A percentile compares a stretch with the other conserved stretches of the same genome.
phyloP scores from a whole-genome alignment of 2,329 filamentous ascomycete species.

The Amphichorda felina region DNA sequence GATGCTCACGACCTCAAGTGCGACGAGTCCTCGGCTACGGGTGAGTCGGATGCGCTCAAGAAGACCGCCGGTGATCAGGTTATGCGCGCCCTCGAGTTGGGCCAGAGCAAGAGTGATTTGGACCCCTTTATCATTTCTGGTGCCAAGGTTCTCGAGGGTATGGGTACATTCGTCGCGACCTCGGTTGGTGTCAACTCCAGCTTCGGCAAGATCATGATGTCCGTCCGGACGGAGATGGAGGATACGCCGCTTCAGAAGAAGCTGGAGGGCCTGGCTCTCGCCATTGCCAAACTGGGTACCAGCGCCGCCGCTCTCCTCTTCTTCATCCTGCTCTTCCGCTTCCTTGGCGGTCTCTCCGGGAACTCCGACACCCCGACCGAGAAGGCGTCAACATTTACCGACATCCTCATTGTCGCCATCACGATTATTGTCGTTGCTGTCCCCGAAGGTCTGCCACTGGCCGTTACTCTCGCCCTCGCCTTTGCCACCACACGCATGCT shows the following conservation, averaged over 20 bases:
- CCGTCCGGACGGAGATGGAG: constrained; percentile 36
- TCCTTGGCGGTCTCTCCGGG: constrained; percentile 48
- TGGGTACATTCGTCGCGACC: constrained; percentile 41
- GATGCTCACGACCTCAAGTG: constrained; percentile 42
- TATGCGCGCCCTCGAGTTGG: constrained; percentile 38
- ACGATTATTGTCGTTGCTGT: constrained; percentile 58
- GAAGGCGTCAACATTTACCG: constrained; percentile 47
- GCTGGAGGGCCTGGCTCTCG: constrained; percentile 23
- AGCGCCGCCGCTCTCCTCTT: constrained; percentile 64
- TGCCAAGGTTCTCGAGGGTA: constrained; percentile 42
- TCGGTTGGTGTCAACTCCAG: constrained; percentile 43
- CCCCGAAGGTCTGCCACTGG: constrained; percentile 53
- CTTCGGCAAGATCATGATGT: constrained; percentile 44
- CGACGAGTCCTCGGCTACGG: constrained; percentile 63
- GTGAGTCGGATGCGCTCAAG: constrained; percentile 61
- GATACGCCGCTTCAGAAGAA: constrained; percentile 43
- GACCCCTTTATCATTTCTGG: constrained; percentile 58
- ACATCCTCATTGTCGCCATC: constrained; percentile 53
- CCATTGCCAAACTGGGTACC: constrained; percentile 34
- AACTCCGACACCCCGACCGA: constrained; percentile 34
- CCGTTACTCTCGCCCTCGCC: constrained; percentile 52
- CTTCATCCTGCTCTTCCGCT: constrained; percentile 67
- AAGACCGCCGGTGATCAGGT: constrained; percentile 51
- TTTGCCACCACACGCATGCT: constrained; percentile 58
- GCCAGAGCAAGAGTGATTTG: constrained; percentile 29